Evolutionary conservation across 108 stramenopile genomes (phyloP).

Genomic region (Bacterosira constricta): DNA sequence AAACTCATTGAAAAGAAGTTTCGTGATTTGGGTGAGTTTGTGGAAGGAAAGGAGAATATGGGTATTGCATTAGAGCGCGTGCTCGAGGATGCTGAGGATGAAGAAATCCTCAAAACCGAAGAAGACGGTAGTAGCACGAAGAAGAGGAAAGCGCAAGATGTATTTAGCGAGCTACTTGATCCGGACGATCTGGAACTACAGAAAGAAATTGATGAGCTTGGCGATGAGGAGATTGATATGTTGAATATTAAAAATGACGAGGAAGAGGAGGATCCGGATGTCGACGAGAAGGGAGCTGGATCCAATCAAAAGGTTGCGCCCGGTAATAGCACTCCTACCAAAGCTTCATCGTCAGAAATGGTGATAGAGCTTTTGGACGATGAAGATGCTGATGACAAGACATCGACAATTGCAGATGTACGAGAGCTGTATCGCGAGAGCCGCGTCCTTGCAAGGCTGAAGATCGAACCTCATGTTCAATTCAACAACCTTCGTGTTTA

Average conservation of each 20-base stretch:
- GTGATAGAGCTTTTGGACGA: conserved; percentile 30
- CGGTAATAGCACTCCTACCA: background rate
- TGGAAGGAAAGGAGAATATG: conserved; percentile 87
- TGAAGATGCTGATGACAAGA: conserved; percentile 4
- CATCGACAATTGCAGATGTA: conserved; percentile 20
- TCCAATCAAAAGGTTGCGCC: background rate
- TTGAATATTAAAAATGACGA: conserved; percentile 49
- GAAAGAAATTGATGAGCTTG: conserved; percentile 74
- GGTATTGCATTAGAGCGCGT: conserved; percentile 70
- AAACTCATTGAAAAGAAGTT: conserved; percentile 91
- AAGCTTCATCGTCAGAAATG: conserved; percentile 1
- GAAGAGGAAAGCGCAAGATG: conserved; percentile 43
- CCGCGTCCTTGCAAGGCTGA: background rate
- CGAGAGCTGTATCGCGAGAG: background rate
- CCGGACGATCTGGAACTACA: conserved; percentile 48
- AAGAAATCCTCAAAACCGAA: conserved; percentile 53
- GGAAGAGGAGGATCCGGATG: conserved; percentile 54
- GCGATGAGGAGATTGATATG: conserved; percentile 72
- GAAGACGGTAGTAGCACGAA: conserved; percentile 30
- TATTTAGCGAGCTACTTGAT: conserved; percentile 44
- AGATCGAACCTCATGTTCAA: conserved; percentile 9
- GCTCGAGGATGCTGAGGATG: conserved; percentile 39
- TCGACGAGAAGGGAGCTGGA: conserved; percentile 24
- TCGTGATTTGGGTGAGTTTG: conserved; percentile 84
- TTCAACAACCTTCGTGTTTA: conserved; percentile 8